phyloP scores from a whole-genome alignment of 805 yeast genomes.

The Metschnikowia baotianmanensis region DNA sequence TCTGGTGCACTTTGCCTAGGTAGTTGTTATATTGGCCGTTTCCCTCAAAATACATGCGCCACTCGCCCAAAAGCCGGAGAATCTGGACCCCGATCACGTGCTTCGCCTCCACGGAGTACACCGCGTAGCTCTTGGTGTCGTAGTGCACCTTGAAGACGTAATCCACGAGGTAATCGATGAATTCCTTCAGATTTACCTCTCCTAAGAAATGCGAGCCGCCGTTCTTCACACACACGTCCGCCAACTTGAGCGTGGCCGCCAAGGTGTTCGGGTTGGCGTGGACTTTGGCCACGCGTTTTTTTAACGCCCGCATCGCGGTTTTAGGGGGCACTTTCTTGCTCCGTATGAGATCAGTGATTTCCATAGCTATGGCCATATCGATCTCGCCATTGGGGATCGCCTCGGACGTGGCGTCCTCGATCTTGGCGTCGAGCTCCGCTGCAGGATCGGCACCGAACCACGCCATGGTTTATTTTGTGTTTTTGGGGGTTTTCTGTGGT shows the following conservation, averaged over 20 bases:
- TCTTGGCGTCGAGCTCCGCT: conserved; percentile 54
- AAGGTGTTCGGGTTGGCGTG: conserved; percentile 75
- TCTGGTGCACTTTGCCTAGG: conserved; percentile 59
- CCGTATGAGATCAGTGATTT: conserved; percentile 82
- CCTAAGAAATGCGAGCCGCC: conserved; percentile 83
- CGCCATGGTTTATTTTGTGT: conserved; percentile 36
- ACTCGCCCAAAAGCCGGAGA: conserved; percentile 65
- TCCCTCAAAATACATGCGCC: conserved; percentile 72
- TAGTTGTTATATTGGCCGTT: conserved; percentile 65
- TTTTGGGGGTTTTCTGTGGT: background rate
- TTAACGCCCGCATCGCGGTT: conserved; percentile 82
- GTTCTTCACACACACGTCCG: conserved; percentile 87
- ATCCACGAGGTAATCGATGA: conserved; percentile 73
- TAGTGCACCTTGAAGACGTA: conserved; percentile 39
- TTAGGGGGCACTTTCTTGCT: conserved; percentile 75
- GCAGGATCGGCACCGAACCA: conserved; percentile 46
- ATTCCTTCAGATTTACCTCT: conserved; percentile 81
- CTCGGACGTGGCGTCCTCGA: conserved; percentile 80
- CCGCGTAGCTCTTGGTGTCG: conserved; percentile 26
- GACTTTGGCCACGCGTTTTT: conserved; percentile 62
- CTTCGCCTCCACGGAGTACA: conserved; percentile 25
- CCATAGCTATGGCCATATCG: conserved; percentile 69
- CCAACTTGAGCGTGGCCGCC: conserved; percentile 67
- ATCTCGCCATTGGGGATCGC: conserved; percentile 90
- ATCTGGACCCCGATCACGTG: conserved; percentile 53